Evolutionary conservation across 2,329 filamentous ascomycete species (phyloP).

Genomic region (Alternaria angustiovoidea): DNA sequence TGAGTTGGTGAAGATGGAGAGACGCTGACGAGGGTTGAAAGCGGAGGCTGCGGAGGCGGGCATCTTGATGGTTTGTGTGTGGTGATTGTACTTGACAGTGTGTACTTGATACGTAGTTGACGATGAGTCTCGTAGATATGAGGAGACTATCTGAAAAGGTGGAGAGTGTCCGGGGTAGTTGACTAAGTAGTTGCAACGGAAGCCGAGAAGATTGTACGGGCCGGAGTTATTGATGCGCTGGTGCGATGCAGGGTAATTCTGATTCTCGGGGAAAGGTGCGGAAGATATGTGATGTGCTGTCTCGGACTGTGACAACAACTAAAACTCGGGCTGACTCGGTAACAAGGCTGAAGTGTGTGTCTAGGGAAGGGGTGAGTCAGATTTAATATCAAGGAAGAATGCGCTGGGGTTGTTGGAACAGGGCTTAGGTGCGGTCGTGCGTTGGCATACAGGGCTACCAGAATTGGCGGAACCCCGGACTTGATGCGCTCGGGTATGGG

Average conservation of each 20-base stretch:
- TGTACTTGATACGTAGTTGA: neutral
- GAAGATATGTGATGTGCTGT: slow-evolving; percentile 39
- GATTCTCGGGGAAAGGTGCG: slow-evolving; percentile 25
- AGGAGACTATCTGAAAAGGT: neutral
- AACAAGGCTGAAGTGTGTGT: slow-evolving; percentile 16
- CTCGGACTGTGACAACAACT: slow-evolving; percentile 36
- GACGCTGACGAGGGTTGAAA: slow-evolving; percentile 51
- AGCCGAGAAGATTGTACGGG: slow-evolving; percentile 9
- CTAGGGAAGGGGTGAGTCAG: slow-evolving; percentile 46
- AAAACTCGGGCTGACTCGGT: slow-evolving; percentile 14
- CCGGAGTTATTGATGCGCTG: slow-evolving; percentile 22
- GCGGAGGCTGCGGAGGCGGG: slow-evolving; percentile 33
- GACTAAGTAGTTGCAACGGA: slow-evolving; percentile 27
- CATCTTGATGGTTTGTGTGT: slow-evolving; percentile 30
- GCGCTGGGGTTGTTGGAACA: slow-evolving; percentile 22
- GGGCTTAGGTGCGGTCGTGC: slow-evolving; percentile 38
- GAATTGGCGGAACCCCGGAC: slow-evolving; percentile 34
- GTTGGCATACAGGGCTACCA: slow-evolving; percentile 38
- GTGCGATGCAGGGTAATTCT: slow-evolving; percentile 24
- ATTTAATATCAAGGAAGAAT: slow-evolving; percentile 41
- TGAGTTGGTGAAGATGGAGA: slow-evolving; percentile 53
- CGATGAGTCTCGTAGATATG: neutral
- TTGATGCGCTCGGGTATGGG: slow-evolving; percentile 26
- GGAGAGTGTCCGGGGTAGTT: slow-evolving; percentile 19
- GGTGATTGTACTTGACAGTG: slow-evolving; percentile 2